Evolutionary conservation across 768 basidiomycete genomes (phyloP), one percentile per base, ranked within the genome.

Genomic region (Boletus tylopilopsis): DNA sequence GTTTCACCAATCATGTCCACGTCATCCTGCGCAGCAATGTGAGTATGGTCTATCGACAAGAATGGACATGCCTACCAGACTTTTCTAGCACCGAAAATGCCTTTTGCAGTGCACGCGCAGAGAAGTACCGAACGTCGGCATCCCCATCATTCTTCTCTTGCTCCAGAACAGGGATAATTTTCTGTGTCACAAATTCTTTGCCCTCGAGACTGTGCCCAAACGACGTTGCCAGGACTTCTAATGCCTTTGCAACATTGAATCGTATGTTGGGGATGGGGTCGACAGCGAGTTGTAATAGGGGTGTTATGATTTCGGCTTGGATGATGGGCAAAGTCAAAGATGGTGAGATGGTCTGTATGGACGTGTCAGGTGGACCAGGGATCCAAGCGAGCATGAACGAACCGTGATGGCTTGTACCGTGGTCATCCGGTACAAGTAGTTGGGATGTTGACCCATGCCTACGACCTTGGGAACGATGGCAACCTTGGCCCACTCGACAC

Each of bases 251-350:
- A 24, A 98, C 94, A 67, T 98, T 98, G 78, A 99, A 99, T 32
- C 96, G 90, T 68, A 99, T 98, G 70, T 99, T 99, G 46, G 96
- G 96, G 64, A 99, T 98, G 11, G 90, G 84, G 66, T 99, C 96
- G 44, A 77, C 75, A 15, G 90, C 84, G 38, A 99, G 81, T 50
- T 84, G 78, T 49, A 95, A 72, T 42, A 98, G 79, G 33, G 89
- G 85, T 21, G 84, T 83, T 53, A 97, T 81, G 60, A 98, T 87
- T 45, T 90, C 87, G 41, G 86, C 77, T 27, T 82, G 82, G 57
- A 97, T 80, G 57, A 92, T 91, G 41, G 92, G 83, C 54, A 90
- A 69, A 55, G 80, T 89, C 59, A 99, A 75, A 13, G 91, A 89
- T 1, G 96, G 91, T 7, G 91, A 84, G 61, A 99, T 95, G n/a